Conservation (phyloP, 441 rosid genomes). For the Sinapis alba region DNA sequence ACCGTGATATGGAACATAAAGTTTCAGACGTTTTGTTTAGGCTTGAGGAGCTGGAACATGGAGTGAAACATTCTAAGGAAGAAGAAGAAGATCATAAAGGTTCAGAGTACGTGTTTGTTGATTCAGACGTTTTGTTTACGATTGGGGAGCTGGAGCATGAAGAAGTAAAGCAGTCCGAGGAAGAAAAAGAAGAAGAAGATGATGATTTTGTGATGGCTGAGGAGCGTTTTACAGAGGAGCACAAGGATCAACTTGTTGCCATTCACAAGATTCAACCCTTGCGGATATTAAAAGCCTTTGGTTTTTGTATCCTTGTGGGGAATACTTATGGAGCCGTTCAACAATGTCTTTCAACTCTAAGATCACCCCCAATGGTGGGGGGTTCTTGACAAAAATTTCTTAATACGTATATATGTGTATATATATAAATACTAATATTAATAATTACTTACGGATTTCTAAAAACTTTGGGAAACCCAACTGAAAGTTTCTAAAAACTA, state of each 20-base stretch:
- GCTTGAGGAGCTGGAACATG: constrained; percentile 67
- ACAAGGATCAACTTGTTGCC: constrained; percentile 54
- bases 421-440: no score
- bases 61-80: constrained; percentile 48
- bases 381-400: no score
- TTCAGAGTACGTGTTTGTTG: constrained; percentile 61
- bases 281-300: constrained; percentile 30
- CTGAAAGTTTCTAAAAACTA: no score
- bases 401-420: no score
- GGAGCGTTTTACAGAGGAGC: constrained; percentile 55
- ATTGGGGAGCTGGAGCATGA: constrained; percentile 65
- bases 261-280: constrained; percentile 66
- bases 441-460: no score
- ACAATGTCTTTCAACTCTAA: constrained; percentile 1
- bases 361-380: no score
- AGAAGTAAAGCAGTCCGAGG: constrained; percentile 51
- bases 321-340: constrained; percentile 15
- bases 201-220: constrained; percentile 68
- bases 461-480: no score
- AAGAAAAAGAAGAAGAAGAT: constrained; percentile 44
- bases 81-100: constrained; percentile 55
- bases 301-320: constrained; percentile 9
- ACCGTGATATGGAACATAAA: constrained; percentile 53
- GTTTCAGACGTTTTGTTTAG: constrained; percentile 61
- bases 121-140: constrained; percentile 61